Percentiles rank a stretch among this genome's conserved stretches.
Conservation (phyloP, 306 rosid genomes). For the Echinosophora koreensis region DNA sequence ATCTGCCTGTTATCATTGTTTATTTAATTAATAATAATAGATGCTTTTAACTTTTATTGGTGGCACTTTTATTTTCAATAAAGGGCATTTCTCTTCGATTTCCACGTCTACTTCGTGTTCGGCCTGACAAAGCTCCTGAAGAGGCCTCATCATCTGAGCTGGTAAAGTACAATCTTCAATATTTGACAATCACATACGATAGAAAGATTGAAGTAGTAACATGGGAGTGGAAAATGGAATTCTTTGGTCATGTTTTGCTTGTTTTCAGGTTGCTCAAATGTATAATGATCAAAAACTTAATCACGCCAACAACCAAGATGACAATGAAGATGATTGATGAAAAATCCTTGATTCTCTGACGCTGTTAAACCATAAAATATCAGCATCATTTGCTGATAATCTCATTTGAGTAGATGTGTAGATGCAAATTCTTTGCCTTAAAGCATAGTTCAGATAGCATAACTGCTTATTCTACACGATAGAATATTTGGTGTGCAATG, state of each 20-base stretch:
- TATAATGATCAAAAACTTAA: slow-evolving; percentile 77
- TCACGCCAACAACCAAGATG: slow-evolving; percentile 64
- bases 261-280: slow-evolving; percentile 88
- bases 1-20: slow-evolving; percentile 23
- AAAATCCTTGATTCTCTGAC: slow-evolving; percentile 28
- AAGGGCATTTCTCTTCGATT: slow-evolving; percentile 96
- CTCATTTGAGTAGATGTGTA: slow-evolving; percentile 1
- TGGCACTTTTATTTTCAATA: slow-evolving; percentile 21
- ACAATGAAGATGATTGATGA: slow-evolving; percentile 71
- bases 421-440: slow-evolving; percentile 37
- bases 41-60: slow-evolving; percentile 40
- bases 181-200: slow-evolving; percentile 7
- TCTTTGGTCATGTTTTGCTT: slow-evolving; percentile 2
- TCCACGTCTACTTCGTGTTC: slow-evolving; percentile 79
- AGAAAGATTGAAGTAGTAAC: slow-evolving; percentile 24
- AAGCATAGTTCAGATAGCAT: slow-evolving; percentile 36
- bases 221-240: slow-evolving; percentile 13
- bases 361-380: slow-evolving; percentile 22
- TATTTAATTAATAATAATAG: slow-evolving; percentile 13
- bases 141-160: slow-evolving; percentile 82
- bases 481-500: slow-evolving; percentile 25
- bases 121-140: slow-evolving; percentile 90
- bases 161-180: slow-evolving; percentile 56
- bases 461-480: slow-evolving; percentile 4
- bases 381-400: not conserved